Base-by-base conservation (phyloP, 352 stramenopile genomes). In the Phytophthora litchii region DNA sequence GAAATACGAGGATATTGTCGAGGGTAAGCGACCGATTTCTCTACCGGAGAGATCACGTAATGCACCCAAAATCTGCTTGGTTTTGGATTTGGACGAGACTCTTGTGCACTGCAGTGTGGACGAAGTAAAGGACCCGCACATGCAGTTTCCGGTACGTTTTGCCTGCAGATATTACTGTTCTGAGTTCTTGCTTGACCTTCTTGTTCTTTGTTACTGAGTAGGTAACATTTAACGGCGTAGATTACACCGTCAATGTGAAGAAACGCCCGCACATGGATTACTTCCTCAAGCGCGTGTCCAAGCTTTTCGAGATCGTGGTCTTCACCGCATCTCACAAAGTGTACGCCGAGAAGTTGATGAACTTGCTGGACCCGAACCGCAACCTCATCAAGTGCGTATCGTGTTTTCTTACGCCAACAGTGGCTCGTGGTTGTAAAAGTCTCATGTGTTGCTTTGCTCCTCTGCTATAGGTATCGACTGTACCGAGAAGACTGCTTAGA, bases 71-170 rank as follows among this genome's bases (percentile, higher is more conserved):
- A 79, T 92, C 46, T 94, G 81, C 25, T 62, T 94, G 56, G 83
- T 99, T 13, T 73, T 99, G 12, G 97, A 99, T 71, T 78, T 99
- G 21, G 97, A 99, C 60, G 97, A 99, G 74, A 99, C 97, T 4
- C 79, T 99, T 4, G 97, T 99, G 17, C 97, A 99, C 77, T 99
- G 96, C 78, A 98, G 93, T 5, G 94, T 99, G 12, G 97, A 99
- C 55, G 83, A 97, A 37, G 83, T 98, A 10, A 66, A 82, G 17
- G 86, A 99, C 61, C 88, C 96, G 21, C 96, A 99, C 68, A 74
- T 98, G 36, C 85, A 96, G 45, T 99, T 99, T 74, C 91, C 93
- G 25, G 97, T 99, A 51, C 23, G 40, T 21, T 38, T 41, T 38
- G 14, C 51, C 6, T 27, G 20, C 31, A 2, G 10, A 16, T 4